These are phyloP conservation scores for Citrus reticulata DNA, from an alignment of 345 rosid genomes.

Conservation along the genomic window DNA sequence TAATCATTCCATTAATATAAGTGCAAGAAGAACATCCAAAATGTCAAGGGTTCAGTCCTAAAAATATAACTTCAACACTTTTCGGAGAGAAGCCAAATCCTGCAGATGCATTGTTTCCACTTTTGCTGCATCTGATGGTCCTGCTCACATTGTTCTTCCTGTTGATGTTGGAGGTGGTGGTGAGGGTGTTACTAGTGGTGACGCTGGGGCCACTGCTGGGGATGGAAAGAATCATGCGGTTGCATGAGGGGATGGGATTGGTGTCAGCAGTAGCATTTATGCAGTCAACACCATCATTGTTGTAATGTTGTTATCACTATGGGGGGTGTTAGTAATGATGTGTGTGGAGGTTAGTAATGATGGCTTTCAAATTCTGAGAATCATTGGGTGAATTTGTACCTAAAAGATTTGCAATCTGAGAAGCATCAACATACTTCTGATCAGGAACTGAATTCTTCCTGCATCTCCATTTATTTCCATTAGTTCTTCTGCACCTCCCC, in stretches of 20 bases:
- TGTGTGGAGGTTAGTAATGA: not conserved
- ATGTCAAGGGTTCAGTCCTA: not conserved
- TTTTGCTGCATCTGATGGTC: slow-evolving; percentile 9
- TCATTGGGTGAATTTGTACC: not conserved
- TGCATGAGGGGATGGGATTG: not conserved
- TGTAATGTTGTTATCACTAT: not conserved
- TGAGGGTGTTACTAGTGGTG: slow-evolving; percentile 4
- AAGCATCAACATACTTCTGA: slow-evolving; percentile 71
- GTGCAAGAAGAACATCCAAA: not conserved
- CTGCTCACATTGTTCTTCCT: not conserved
- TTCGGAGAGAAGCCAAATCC: slow-evolving; percentile 46
- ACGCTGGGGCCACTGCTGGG: slow-evolving; percentile 2
- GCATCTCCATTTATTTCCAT: slow-evolving; percentile 88
- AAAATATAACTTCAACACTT: slow-evolving; percentile 57
- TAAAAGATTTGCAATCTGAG: slow-evolving; percentile 22
- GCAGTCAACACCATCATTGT: not conserved
- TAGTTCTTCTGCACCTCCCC: slow-evolving; percentile 74
- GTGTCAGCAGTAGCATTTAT: not conserved
- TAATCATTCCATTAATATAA: not conserved
- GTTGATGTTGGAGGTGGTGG: not conserved
- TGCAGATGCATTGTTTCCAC: slow-evolving; percentile 18
- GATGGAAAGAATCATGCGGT: not conserved
- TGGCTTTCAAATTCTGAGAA: slow-evolving; percentile 20
- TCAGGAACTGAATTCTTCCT: slow-evolving; percentile 37
- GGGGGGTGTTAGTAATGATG: not conserved